These are phyloP conservation scores for Aureobasidium mangrovei DNA, from an alignment of 2,329 filamentous ascomycete species.

Conservation along the genomic window DNA sequence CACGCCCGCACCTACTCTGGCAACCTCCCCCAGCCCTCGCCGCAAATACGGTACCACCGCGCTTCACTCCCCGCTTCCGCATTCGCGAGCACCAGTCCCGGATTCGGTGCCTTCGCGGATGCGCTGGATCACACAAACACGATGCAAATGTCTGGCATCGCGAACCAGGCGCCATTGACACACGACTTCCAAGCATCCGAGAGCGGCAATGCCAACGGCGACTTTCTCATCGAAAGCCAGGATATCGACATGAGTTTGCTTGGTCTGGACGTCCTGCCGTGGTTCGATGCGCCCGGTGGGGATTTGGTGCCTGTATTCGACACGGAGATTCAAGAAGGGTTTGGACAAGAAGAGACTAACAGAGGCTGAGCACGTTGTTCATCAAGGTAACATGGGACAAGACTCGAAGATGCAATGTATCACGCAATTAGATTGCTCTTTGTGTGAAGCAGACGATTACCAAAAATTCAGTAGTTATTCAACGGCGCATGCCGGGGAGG, in stretches of 20 bases:
- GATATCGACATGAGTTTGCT: constrained; percentile 66
- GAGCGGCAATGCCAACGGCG: constrained; percentile 22
- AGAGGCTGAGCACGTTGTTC: too few species aligned
- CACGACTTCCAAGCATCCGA: neutral
- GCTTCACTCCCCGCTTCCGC: neutral
- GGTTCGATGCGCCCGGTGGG: constrained; percentile 46
- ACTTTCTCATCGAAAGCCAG: constrained; percentile 66
- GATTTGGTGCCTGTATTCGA: constrained; percentile 4
- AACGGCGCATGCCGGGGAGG: too few species aligned
- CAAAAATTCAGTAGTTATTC: too few species aligned
- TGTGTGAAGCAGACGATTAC: too few species aligned
- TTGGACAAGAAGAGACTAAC: neutral
- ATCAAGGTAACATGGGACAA: too few species aligned
- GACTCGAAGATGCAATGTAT: too few species aligned
- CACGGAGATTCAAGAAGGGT: neutral
- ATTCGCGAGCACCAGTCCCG: neutral
- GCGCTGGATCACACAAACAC: neutral
- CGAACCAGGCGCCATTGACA: neutral
- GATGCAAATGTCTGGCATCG: neutral
- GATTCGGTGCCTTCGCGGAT: neutral
- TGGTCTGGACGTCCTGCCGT: constrained; percentile 62
- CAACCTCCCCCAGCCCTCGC: neutral
- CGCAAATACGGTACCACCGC: neutral
- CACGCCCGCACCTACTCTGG: constrained; percentile 10
- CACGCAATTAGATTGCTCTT: too few species aligned